A percentile compares a stretch with the other conserved stretches of the same genome.
Evolutionary conservation across 2,329 filamentous ascomycete species (phyloP).

Genomic region (Colletotrichum sp.): DNA sequence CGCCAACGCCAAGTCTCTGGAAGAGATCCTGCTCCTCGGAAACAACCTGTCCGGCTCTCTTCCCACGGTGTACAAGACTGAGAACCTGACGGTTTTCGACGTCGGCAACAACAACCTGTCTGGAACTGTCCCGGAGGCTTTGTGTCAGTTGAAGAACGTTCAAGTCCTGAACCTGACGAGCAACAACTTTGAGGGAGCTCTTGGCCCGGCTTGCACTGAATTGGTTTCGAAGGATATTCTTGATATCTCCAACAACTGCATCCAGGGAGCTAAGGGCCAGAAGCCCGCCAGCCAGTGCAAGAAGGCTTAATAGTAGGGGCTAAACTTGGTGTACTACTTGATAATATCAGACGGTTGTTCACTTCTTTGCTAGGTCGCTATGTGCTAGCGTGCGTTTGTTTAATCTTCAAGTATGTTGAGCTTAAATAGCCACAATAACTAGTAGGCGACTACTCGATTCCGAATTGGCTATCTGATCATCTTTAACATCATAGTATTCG

Average conservation of each 20-base stretch:
- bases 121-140: not conserved
- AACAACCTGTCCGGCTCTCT: not conserved
- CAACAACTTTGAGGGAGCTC: not conserved
- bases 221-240: not conserved
- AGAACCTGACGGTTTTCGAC: not conserved
- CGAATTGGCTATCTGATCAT: not conserved
- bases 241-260: not conserved
- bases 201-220: not conserved
- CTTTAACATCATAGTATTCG: not conserved
- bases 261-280: not conserved
- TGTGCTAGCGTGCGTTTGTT: not conserved
- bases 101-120: constrained; percentile 2
- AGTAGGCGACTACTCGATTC: not conserved
- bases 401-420: not conserved
- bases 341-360: not conserved
- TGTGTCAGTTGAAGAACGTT: not conserved
- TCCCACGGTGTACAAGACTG: not conserved
- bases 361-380: not conserved
- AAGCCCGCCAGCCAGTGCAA: not conserved
- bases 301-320: not conserved
- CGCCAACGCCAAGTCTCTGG: not conserved
- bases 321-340: not conserved
- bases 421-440: not conserved
- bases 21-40: not conserved
- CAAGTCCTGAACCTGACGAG: not conserved